Evolutionary conservation across 1,284 basidiomycete species (phyloP), one percentile per base, ranked within the genome.

Genomic region (Salmacisia buchloeana): DNA sequence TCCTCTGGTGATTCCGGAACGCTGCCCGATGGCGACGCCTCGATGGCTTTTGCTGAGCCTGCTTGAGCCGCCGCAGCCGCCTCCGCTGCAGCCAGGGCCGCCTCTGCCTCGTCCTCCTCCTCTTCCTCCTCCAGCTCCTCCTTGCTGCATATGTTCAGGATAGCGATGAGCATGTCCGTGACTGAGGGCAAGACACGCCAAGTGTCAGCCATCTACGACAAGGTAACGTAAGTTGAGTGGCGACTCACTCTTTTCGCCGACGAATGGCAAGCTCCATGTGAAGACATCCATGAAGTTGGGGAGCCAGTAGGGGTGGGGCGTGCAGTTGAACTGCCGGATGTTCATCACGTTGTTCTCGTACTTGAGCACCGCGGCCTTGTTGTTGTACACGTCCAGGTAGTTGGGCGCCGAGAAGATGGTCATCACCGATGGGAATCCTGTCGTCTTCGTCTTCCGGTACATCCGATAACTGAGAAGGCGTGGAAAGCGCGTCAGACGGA

Each of bases 221-320:
- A n/a, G 1, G 18, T 5, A 25, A 4, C 13, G 15, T 18, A 3
- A n/a, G 4, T 3, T 18, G 5, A 18, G 27, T 10, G 5, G 21
- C 2, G 23, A 83, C 87, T 71, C 68, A 93, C 91, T 94, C 83
- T 96, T 96, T 81, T 96, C 93, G 65, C 92, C 94, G 2, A 99
- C 96, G 78, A 98, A 99, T 0, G 94, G 96, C 70, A 98, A 82
- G 84, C 90, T 92, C 96, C 96, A 98, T 1, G 94, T 97, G 81
- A 99, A 98, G 39, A 91, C 94, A 79, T 98, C 92, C 90, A 97
- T 97, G 75, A 97, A 97, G 82, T 97, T 98, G 2, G 94, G 94
- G 43, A 99, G 83, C 91, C 90, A 93, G 80, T 96, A 96, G 3
- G 92, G 92, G 80, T 96, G 92, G 15, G 92, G 92, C 4, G 90